These are phyloP conservation scores for Saccharomycopsis lassenensis DNA, from an alignment of 805 yeast species.

Conservation along the genomic window DNA sequence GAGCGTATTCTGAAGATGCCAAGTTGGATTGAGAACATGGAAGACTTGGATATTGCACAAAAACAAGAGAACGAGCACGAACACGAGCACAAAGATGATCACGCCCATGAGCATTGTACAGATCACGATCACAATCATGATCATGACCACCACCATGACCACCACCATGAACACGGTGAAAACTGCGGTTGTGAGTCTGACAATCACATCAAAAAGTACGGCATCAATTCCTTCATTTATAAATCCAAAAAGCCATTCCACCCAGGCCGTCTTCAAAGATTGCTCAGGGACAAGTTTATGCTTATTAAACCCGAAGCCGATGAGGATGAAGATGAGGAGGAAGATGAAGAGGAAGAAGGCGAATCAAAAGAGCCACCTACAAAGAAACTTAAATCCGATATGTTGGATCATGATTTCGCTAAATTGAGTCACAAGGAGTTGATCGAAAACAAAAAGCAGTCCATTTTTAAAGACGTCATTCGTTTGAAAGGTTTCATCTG, in stretches of 20 bases:
- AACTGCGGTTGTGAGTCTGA: constrained; percentile 1
- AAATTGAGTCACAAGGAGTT: constrained; percentile 22
- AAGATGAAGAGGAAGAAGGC: constrained; percentile 17
- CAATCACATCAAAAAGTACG: constrained; percentile 27
- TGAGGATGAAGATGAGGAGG: constrained; percentile 18
- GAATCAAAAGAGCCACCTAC: constrained; percentile 14
- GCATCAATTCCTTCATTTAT: constrained; percentile 34
- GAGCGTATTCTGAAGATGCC: constrained; percentile 22
- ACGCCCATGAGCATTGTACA: constrained; percentile 4
- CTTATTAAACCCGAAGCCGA: constrained; percentile 21
- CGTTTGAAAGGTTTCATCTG: constrained; percentile 36
- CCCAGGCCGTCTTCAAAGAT: constrained; percentile 30
- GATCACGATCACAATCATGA: constrained; percentile 8
- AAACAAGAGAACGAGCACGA: constrained; percentile 7
- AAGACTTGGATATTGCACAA: constrained; percentile 5
- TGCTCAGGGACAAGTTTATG: constrained; percentile 29
- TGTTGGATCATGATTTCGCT: constrained; percentile 6
- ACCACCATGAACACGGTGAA: constrained; percentile 5
- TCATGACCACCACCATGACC: constrained; percentile 9
- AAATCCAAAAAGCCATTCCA: constrained; percentile 33
- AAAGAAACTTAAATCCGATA: constrained; percentile 7
- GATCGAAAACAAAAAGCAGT: constrained; percentile 26
- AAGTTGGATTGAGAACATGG: constrained; percentile 11
- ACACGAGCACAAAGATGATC: constrained; percentile 6
- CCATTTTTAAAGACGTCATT: constrained; percentile 29